These are phyloP conservation scores for Fusarium begoniae DNA, from an alignment of 2,329 filamentous ascomycete species.

Conservation along the genomic window DNA sequence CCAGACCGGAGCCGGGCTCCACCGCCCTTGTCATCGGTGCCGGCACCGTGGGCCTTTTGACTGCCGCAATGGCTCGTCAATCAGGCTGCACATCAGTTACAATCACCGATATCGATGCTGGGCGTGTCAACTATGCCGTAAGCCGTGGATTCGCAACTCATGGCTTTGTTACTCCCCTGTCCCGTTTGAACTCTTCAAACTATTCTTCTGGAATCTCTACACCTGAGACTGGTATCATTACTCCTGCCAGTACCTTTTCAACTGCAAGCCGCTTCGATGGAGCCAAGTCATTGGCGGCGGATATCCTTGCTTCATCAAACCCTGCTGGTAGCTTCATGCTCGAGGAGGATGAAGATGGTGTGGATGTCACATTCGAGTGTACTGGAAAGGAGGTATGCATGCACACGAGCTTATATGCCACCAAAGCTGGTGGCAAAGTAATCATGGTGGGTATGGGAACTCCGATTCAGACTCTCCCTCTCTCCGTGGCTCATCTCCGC, in stretches of 20 bases:
- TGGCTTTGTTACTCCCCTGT: constrained; percentile 62
- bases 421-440: constrained; percentile 74
- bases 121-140: constrained; percentile 69
- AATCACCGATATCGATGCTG: constrained; percentile 68
- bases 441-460: constrained; percentile 84
- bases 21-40: constrained; percentile 72
- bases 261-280: constrained; percentile 60
- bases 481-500: constrained; percentile 76
- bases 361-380: constrained; percentile 79
- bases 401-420: constrained; percentile 78
- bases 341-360: constrained; percentile 71
- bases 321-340: constrained; percentile 41
- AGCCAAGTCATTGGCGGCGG: constrained; percentile 59
- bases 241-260: constrained; percentile 57
- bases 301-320: constrained; percentile 57
- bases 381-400: constrained; percentile 80
- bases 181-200: constrained; percentile 54
- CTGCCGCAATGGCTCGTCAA: constrained; percentile 69
- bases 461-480: constrained; percentile 76
- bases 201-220: constrained; percentile 61
- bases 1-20: constrained; percentile 60
- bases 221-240: constrained; percentile 51
- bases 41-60: constrained; percentile 70
- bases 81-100: constrained; percentile 68
- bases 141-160: constrained; percentile 67